Conservation (phyloP, 441 rosid species). For the Rhodomyrtus psidioides region DNA sequence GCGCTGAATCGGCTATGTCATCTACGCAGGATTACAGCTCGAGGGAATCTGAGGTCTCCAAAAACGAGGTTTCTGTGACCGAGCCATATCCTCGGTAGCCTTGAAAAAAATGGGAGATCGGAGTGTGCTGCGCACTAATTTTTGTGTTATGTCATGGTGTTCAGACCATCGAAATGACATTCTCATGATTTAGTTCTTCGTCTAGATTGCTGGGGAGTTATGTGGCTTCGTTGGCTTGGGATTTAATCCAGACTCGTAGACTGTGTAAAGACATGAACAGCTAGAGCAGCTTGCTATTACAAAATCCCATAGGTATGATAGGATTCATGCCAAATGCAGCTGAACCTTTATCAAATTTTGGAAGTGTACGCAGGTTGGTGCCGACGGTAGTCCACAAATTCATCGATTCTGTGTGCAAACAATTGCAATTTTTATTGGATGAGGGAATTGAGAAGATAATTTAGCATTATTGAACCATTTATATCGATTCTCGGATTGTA, state of each 20-base stretch:
- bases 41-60: neutral
- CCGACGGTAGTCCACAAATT: neutral
- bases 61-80: neutral
- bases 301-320: neutral
- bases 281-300: neutral
- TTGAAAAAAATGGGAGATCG: neutral
- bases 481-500: neutral
- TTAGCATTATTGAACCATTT: neutral
- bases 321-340: neutral
- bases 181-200: neutral
- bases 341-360: neutral
- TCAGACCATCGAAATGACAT: neutral
- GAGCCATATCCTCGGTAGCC: neutral
- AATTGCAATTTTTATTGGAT: neutral
- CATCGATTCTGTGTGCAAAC: neutral
- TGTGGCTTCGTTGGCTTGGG: neutral
- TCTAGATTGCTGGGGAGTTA: neutral
- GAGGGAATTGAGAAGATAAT: neutral
- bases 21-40: neutral
- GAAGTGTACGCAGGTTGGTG: neutral
- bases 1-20: neutral
- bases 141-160: neutral
- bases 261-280: neutral
- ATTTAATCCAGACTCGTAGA: neutral
- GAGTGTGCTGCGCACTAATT: neutral